Conservation (phyloP, 2,329 filamentous ascomycete species). For the Alternaria longipes region DNA sequence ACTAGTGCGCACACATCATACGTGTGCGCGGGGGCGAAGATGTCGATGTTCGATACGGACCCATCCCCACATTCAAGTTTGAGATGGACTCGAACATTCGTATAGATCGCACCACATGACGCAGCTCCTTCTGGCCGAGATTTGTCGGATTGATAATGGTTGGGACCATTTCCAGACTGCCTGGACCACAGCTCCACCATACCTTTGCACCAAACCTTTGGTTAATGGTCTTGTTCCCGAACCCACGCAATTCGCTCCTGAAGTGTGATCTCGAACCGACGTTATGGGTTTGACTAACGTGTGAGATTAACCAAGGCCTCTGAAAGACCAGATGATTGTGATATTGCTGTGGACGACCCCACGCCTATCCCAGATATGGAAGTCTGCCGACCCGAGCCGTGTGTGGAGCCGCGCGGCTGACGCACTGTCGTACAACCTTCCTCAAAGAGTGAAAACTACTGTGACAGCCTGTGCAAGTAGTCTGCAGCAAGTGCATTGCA, state of each 20-base stretch:
- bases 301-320: background rate
- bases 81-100: background rate
- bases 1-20: constrained; percentile 3
- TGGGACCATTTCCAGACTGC: background rate
- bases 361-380: constrained; percentile 11
- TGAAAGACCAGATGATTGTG: constrained; percentile 1
- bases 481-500: constrained; percentile 14
- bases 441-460: constrained; percentile 4
- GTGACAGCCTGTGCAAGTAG: background rate
- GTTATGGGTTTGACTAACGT: background rate
- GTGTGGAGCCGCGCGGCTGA: constrained; percentile 23
- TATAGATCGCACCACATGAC: constrained; percentile 1
- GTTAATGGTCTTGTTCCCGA: background rate
- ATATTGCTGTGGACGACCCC: background rate
- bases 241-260: background rate
- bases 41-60: background rate
- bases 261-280: background rate
- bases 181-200: background rate
- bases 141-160: background rate
- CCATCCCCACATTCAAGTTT: background rate
- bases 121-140: constrained; percentile 1
- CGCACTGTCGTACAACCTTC: constrained; percentile 12
- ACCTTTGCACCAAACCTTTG: background rate
- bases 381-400: constrained; percentile 22
- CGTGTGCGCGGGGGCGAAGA: background rate